Evolutionary conservation across 2,329 filamentous ascomycete genomes (phyloP).

Genomic region (Trichoderma pleuroti): DNA sequence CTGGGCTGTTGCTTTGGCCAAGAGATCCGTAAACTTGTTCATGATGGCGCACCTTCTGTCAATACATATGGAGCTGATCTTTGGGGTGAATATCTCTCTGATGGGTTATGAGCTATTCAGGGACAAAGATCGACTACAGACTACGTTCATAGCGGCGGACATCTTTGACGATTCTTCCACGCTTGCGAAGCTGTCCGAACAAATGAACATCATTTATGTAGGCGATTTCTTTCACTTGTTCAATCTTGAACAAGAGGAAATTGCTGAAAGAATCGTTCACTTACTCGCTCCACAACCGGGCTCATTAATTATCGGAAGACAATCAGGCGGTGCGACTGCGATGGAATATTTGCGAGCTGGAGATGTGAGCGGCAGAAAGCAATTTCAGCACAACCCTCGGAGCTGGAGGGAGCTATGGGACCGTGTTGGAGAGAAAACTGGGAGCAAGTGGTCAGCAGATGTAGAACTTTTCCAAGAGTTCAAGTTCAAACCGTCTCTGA

Average conservation of each 20-base stretch:
- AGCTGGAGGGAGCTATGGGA: neutral
- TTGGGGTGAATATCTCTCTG: neutral
- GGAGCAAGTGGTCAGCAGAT: neutral
- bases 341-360: neutral
- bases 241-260: neutral
- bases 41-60: slow-evolving; percentile 1
- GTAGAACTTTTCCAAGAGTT: neutral
- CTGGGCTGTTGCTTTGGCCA: neutral
- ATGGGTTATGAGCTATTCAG: neutral
- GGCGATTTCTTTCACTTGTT: slow-evolving; percentile 3
- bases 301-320: neutral
- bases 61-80: neutral
- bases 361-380: neutral
- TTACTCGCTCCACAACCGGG: neutral
- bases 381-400: neutral
- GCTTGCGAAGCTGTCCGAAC: neutral
- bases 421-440: neutral
- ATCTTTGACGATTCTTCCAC: slow-evolving; percentile 3
- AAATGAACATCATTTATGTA: neutral
- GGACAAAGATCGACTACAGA: neutral
- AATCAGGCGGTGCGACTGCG: neutral
- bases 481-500: neutral
- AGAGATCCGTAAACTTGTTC: neutral
- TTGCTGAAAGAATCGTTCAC: neutral
- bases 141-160: neutral